A percentile compares a stretch with the other conserved stretches of the same genome.
These are phyloP conservation scores for Megacollybia marginata DNA, from an alignment of 768 basidiomycete genomes.

Conservation along the genomic window DNA sequence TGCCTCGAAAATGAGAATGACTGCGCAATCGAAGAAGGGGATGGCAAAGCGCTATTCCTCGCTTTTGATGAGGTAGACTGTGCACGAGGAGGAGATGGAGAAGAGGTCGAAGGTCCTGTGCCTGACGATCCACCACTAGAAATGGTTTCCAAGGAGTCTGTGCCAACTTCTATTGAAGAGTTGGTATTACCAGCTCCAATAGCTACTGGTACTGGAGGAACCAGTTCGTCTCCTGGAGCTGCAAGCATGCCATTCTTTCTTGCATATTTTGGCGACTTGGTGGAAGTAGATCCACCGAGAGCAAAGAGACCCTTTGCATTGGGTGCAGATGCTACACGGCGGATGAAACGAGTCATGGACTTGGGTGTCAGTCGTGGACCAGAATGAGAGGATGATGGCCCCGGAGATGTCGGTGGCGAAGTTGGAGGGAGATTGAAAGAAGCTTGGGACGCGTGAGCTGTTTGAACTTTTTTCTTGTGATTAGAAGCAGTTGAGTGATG, in stretches of 20 bases:
- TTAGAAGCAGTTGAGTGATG: neutral
- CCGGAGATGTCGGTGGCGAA: constrained; percentile 24
- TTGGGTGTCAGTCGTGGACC: constrained; percentile 37
- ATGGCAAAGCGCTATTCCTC: neutral
- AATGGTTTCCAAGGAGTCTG: constrained; percentile 69
- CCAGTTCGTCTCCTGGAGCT: neutral
- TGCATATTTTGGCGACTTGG: neutral
- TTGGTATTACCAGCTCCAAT: neutral
- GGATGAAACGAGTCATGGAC: constrained; percentile 74
- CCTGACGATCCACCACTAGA: constrained; percentile 24
- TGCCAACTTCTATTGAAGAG: constrained; percentile 23
- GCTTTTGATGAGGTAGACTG: neutral
- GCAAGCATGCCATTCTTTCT: neutral
- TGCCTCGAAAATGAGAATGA: neutral
- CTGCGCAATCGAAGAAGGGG: neutral
- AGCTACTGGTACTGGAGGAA: neutral
- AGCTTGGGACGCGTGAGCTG: constrained; percentile 38
- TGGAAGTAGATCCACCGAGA: constrained; percentile 16
- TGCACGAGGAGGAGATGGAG: neutral
- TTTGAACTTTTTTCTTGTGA: constrained; percentile 22
- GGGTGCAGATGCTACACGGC: constrained; percentile 93
- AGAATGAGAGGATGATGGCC: constrained; percentile 12
- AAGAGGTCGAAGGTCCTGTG: neutral
- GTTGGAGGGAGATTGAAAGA: constrained; percentile 35
- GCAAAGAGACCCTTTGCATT: constrained; percentile 90